Percentiles rank a stretch among this genome's conserved stretches.
Evolutionary conservation across 1,284 basidiomycete genomes (phyloP).

Genomic region (Mycena citricolor): DNA sequence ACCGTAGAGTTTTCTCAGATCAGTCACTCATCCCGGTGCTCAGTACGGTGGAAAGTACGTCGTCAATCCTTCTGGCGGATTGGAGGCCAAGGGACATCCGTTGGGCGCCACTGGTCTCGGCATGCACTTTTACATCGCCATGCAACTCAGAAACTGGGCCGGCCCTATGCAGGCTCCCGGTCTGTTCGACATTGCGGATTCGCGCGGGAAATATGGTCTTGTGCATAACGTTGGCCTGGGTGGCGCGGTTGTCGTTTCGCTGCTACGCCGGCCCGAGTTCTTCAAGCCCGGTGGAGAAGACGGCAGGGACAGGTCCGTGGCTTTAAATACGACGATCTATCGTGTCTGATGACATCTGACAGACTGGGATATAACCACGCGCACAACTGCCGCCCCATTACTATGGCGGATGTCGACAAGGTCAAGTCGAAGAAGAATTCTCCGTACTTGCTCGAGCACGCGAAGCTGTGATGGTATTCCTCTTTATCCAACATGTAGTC

Average conservation of each 20-base stretch:
- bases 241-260: constrained; percentile 59
- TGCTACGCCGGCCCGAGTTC: constrained; percentile 62
- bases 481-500: not conserved
- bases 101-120: constrained; percentile 84
- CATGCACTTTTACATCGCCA: constrained; percentile 86
- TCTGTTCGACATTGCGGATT: constrained; percentile 59
- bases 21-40: constrained; percentile 13
- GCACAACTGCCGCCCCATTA: constrained; percentile 61
- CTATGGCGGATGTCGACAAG: constrained; percentile 65
- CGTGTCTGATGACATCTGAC: constrained; percentile 2
- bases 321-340: not conserved
- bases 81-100: constrained; percentile 86
- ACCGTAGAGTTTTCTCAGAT: constrained; percentile 1
- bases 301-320: constrained; percentile 54
- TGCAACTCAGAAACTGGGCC: constrained; percentile 77
- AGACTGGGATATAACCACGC: constrained; percentile 84
- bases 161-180: constrained; percentile 81
- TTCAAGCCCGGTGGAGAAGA: constrained; percentile 50
- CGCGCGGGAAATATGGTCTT: constrained; percentile 75
- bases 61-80: constrained; percentile 84
- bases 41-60: constrained; percentile 86
- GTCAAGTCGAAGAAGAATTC: constrained; percentile 68
- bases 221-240: constrained; percentile 81
- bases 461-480: constrained; percentile 38
- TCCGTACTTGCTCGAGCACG: constrained; percentile 44